A percentile compares a stretch with the other conserved stretches of the same genome.
phyloP scores from a whole-genome alignment of 75 land plant species.

The Ceratopteris richardii region DNA sequence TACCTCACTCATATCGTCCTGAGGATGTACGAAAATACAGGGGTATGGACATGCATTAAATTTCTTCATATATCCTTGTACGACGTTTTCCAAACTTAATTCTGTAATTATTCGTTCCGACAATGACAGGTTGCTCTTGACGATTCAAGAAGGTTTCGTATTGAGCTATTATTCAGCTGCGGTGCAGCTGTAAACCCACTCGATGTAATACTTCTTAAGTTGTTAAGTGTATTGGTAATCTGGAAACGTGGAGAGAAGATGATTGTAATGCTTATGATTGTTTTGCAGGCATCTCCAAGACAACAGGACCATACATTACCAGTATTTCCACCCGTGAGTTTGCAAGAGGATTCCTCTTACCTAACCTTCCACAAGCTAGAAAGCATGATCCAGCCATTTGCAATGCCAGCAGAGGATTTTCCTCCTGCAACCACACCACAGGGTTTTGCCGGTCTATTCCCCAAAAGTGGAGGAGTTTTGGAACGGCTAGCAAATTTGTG shows the following conservation, averaged over 20 bases:
- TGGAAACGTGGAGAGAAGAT: no score
- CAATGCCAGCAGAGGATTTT: slow-evolving; percentile 99
- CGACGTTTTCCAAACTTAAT: no score
- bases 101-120: no score
- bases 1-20: slow-evolving; percentile 93
- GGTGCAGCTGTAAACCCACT: slow-evolving; percentile 92
- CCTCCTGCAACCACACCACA: slow-evolving; percentile 83
- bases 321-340: slow-evolving; percentile 78
- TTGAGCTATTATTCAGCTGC: slow-evolving; percentile 91
- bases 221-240: slow-evolving; percentile 3
- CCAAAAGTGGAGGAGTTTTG: slow-evolving; percentile 70
- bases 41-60: slow-evolving; percentile 25
- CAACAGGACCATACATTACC: slow-evolving; percentile 88
- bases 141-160: slow-evolving; percentile 79
- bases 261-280: not conserved
- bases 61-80: not conserved
- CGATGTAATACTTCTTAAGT: slow-evolving; percentile 40
- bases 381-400: slow-evolving; percentile 84
- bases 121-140: slow-evolving; percentile 60
- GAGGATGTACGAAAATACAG: slow-evolving; percentile 94
- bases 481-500: slow-evolving; percentile 87
- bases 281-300: slow-evolving; percentile 41
- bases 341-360: slow-evolving; percentile 73
- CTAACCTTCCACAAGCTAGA: slow-evolving; percentile 83
- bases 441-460: slow-evolving; percentile 75